Conservation (phyloP, 2,329 filamentous ascomycete genomes). For the Dactylella cylindrospora region DNA sequence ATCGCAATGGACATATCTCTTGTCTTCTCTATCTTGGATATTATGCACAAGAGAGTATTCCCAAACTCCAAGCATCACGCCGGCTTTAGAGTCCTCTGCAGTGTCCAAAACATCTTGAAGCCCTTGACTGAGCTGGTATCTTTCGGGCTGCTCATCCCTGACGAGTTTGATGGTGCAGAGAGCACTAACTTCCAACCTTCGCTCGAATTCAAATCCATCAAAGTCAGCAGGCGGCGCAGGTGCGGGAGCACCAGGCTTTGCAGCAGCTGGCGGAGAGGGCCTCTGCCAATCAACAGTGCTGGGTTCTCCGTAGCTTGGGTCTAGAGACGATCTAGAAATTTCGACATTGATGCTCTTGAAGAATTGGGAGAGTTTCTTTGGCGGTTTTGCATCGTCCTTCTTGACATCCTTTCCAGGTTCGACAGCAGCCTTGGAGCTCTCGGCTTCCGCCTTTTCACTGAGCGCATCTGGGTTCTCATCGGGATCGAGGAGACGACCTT, state of each 20-base stretch:
- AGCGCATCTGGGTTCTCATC: conserved; percentile 52
- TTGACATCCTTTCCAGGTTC: conserved; percentile 53
- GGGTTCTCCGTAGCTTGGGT: conserved; percentile 62
- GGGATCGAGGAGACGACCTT: conserved; percentile 78
- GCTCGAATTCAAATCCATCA: conserved; percentile 86
- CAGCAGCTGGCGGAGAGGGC: conserved; percentile 61
- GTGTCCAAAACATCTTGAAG: conserved; percentile 84
- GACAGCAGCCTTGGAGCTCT: conserved; percentile 55
- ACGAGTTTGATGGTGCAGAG: conserved; percentile 87
- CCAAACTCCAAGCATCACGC: conserved; percentile 89
- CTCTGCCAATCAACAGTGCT: conserved; percentile 83
- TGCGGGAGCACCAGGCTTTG: conserved; percentile 57
- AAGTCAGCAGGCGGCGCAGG: conserved; percentile 68
- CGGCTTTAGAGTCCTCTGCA: conserved; percentile 80
- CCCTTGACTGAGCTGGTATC: conserved; percentile 75
- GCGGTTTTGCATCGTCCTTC: conserved; percentile 56
- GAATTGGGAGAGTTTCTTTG: conserved; percentile 71
- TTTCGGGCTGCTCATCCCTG: conserved; percentile 81
- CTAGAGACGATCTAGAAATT: conserved; percentile 61
- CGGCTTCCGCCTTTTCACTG: conserved; percentile 19
- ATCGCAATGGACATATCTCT: conserved; percentile 88
- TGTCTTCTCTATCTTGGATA: conserved; percentile 91
- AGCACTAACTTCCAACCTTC: conserved; percentile 86
- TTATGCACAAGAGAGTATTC: conserved; percentile 86
- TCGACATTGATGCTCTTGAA: conserved; percentile 75